Evolutionary conservation across 352 stramenopile species (phyloP).

Genomic region (Phytophthora uliginosa): DNA sequence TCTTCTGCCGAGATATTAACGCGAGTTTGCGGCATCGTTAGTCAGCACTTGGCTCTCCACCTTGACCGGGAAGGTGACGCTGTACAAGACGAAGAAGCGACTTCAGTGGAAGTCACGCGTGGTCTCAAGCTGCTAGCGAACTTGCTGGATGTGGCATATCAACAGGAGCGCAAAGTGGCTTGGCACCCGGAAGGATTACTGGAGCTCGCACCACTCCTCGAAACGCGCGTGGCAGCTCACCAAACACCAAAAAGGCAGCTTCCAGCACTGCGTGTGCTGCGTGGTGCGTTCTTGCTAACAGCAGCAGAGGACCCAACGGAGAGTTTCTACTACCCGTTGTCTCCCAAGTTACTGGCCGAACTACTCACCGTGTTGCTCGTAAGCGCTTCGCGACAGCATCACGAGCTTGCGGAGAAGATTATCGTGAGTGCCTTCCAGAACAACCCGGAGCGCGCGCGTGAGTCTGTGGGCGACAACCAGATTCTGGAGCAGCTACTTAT

Average conservation of each 20-base stretch:
- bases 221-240: conserved; percentile 40
- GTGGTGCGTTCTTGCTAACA: conserved; percentile 40
- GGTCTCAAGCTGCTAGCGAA: conserved; percentile 65
- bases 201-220: conserved; percentile 38
- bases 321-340: conserved; percentile 56
- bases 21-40: conserved; percentile 17
- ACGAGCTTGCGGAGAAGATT: conserved; percentile 48
- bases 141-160: conserved; percentile 42
- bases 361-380: conserved; percentile 77
- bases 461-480: conserved; percentile 62
- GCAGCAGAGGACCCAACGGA: conserved; percentile 4
- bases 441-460: conserved; percentile 41
- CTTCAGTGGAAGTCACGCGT: conserved; percentile 23
- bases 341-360: conserved; percentile 63
- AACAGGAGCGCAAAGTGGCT: conserved; percentile 22
- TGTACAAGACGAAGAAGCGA: conserved; percentile 18
- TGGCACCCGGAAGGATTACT: conserved; percentile 49
- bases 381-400: conserved; percentile 50
- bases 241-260: conserved; percentile 58
- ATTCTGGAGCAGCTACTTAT: conserved; percentile 80
- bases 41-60: conserved; percentile 8
- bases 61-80: background rate
- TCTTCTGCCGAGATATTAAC: conserved; percentile 27
- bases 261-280: conserved; percentile 48
- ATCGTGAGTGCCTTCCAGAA: conserved; percentile 67